Evolutionary conservation across 1,284 basidiomycete species (phyloP).

Genomic region (Malassezia arunalokei): DNA sequence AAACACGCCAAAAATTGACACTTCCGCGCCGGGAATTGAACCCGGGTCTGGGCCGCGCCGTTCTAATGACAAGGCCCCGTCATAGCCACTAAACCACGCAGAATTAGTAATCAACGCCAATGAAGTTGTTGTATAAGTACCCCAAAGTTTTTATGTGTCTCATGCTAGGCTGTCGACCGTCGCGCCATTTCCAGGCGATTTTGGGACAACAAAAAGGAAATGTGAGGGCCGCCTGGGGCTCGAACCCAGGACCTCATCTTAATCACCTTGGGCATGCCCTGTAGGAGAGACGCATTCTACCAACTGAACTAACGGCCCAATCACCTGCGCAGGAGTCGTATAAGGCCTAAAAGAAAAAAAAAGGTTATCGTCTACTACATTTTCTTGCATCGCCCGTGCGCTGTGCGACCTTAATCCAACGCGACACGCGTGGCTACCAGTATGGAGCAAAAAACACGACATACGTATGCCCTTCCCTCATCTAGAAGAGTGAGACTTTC

Average conservation of each 20-base stretch:
- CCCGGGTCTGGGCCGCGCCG: conserved; percentile 17
- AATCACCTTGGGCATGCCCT: not conserved
- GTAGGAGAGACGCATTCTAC: conserved; percentile 22
- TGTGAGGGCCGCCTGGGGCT: conserved; percentile 17
- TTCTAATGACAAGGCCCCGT: conserved; percentile 17
- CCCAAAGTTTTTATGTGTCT: not conserved
- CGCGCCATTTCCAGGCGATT: not conserved
- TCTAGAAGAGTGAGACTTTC: not conserved
- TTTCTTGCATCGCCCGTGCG: not conserved
- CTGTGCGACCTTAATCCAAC: not conserved
- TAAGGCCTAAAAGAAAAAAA: too few relatives aligned
- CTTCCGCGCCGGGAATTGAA: conserved; percentile 22
- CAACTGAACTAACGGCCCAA: conserved; percentile 21
- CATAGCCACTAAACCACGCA: conserved; percentile 22
- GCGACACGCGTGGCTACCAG: not conserved
- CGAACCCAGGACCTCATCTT: conserved; percentile 21
- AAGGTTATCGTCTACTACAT: not conserved
- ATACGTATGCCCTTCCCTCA: conserved; percentile 11
- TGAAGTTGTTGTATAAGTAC: not conserved
- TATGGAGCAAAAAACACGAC: conserved; percentile 3
- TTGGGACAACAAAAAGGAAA: not conserved
- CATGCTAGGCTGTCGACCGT: not conserved
- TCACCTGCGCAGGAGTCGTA: not conserved
- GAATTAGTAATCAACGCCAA: too few relatives aligned
- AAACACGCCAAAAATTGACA: not conserved